phyloP scores from a whole-genome alignment of 73 alveolate genomes.

The Paramecium caudatum region DNA sequence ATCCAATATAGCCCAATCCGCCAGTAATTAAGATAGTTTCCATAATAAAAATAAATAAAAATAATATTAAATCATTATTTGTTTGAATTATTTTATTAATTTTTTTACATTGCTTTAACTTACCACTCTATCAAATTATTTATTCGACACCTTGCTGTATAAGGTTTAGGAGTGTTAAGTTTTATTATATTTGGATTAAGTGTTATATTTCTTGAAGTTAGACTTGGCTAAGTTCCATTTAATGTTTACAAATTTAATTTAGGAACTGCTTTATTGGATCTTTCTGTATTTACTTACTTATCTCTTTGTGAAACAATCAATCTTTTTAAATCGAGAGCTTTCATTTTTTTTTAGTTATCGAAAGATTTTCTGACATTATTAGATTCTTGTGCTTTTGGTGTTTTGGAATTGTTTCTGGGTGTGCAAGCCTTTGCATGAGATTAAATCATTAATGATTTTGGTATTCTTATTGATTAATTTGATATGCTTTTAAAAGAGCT shows the following conservation, averaged over 20 bases:
- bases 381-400: no score
- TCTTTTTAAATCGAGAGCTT: neutral
- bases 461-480: neutral
- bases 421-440: no score
- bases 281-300: neutral
- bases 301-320: neutral
- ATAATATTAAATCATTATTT: neutral
- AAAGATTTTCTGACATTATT: no score
- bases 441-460: neutral
- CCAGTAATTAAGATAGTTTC: conserved; percentile 94
- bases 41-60: conserved; percentile 7
- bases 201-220: neutral
- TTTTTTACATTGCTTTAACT: neutral
- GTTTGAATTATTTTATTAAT: neutral
- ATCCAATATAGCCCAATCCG: conserved; percentile 98
- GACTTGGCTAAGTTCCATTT: neutral
- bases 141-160: conserved; percentile 6
- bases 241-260: conserved; percentile 3
- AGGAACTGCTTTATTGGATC: neutral
- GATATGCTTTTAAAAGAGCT: neutral
- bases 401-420: no score
- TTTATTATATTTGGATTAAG: neutral
- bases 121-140: conserved; percentile 7
- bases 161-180: neutral
- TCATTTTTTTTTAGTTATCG: no score